Evolutionary conservation across 257 asterid genomes (phyloP).

Genomic region (Mitragyna speciosa): DNA sequence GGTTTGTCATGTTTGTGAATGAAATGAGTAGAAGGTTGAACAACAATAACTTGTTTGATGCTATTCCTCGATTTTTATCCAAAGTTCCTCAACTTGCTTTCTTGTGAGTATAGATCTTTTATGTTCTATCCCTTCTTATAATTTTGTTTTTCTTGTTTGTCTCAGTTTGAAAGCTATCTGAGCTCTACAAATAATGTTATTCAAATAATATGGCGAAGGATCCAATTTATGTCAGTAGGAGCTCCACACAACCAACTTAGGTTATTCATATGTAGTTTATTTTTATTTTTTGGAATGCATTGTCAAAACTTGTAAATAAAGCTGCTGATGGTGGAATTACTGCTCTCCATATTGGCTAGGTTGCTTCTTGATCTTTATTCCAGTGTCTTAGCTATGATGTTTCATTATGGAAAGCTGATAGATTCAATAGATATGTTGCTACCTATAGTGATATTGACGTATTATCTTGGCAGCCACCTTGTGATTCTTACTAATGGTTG

Average conservation of each 20-base stretch:
- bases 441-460: conserved; percentile 11
- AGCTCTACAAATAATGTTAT: neutral
- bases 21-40: conserved; percentile 70
- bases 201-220: neutral
- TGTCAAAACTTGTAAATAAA: conserved; percentile 80
- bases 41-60: conserved; percentile 88
- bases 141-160: conserved; percentile 20
- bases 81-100: conserved; percentile 87
- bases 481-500: neutral
- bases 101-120: too few species aligned
- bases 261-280: conserved; percentile 12
- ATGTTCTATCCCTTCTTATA: conserved; percentile 24
- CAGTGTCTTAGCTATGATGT: conserved; percentile 70
- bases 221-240: neutral
- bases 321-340: conserved; percentile 99
- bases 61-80: conserved; percentile 68
- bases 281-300: conserved; percentile 53
- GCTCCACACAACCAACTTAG: neutral
- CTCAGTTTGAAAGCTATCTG: conserved; percentile 11
- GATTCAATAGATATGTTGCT: conserved; percentile 75
- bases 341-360: conserved; percentile 98
- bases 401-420: conserved; percentile 93
- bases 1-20: conserved; percentile 46
- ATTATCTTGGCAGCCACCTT: conserved; percentile 12
- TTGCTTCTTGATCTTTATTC: conserved; percentile 91